Evolutionary conservation across 2,329 filamentous ascomycete genomes (phyloP), one percentile per base, ranked within the genome.

Genomic region (Neurospora crassa): DNA sequence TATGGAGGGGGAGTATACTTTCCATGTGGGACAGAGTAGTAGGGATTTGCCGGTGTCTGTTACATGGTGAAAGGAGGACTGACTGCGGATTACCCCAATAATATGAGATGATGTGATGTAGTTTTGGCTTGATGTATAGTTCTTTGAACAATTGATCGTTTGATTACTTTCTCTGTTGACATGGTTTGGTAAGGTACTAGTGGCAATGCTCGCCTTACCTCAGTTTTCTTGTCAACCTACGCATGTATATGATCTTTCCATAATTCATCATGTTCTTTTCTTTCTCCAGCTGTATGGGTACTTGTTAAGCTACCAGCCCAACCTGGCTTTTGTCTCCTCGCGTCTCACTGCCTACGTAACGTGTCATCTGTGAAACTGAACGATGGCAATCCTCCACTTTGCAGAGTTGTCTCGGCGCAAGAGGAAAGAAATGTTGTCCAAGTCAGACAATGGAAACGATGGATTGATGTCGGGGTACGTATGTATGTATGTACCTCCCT

Each of bases 11-110:
- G 20, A 73, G 71, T 78, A 76, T 67, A 73, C 18, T 37, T 76
- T 78, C 40, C 14, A 53, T 67, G 71, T 78, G 10, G 77, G 77
- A 3, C 24, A 70, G 68, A 78, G 76, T 43, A 77, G 76, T n/a
- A 74, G 76, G 70, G 74, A 76, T 47, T 68, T 74, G 53, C 42
- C 34, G 18, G 42, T 74, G 8, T 67, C 40, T 37, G 75, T 73
- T 40, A 71, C 29, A 24, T 77, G 76, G 76, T 77, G 43, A 70
- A 20, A 8, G n/a, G 10, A 45, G 10, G n/a, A 18, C 18, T 18
- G 41, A 3, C 5, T 42, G 41, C 16, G 6, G 41, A n/a, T 45
- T 8, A 45, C n/a, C 3, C 42, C 8, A 11, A 45, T 45, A 10
- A 18, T 16, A 2, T 43, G 41, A 45, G 10, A 20, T 45, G n/a